A percentile compares a stretch with the other conserved stretches of the same genome.
Conservation (phyloP, 208 protist genomes). For the Leishmania turanica region DNA sequence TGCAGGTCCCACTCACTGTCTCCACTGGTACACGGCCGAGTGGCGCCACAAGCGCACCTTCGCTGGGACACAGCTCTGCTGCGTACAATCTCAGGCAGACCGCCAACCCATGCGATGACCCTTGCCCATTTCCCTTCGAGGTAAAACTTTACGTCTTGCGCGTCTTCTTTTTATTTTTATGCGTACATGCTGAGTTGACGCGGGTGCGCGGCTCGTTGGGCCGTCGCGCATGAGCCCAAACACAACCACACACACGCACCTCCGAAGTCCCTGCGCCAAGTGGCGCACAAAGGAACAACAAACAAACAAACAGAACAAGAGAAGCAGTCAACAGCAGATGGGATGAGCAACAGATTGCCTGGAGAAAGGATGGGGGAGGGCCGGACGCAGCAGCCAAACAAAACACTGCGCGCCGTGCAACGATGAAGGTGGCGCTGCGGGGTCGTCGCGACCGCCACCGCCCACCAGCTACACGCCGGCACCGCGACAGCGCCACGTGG, state of each 20-base stretch:
- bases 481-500: constrained; percentile 16
- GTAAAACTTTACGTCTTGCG: not conserved
- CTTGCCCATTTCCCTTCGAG: not conserved
- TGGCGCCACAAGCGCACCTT: not conserved
- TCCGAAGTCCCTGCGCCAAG: not conserved
- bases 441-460: not conserved
- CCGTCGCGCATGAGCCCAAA: not conserved
- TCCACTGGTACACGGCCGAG: not conserved
- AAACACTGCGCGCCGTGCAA: not conserved
- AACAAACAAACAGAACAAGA: not conserved
- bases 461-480: not conserved
- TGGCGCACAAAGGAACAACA: not conserved
- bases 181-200: not conserved
- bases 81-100: not conserved
- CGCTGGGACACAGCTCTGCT: not conserved
- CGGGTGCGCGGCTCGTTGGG: not conserved
- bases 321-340: constrained; percentile 25
- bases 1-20: not conserved
- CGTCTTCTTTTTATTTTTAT: not conserved
- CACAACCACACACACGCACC: not conserved
- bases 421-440: not conserved
- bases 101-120: not conserved
- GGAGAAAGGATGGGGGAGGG: not conserved
- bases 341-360: not conserved
- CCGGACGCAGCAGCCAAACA: too few species aligned